Conservation (phyloP, 352 stramenopile genomes). For the Phytophthora idaei region DNA sequence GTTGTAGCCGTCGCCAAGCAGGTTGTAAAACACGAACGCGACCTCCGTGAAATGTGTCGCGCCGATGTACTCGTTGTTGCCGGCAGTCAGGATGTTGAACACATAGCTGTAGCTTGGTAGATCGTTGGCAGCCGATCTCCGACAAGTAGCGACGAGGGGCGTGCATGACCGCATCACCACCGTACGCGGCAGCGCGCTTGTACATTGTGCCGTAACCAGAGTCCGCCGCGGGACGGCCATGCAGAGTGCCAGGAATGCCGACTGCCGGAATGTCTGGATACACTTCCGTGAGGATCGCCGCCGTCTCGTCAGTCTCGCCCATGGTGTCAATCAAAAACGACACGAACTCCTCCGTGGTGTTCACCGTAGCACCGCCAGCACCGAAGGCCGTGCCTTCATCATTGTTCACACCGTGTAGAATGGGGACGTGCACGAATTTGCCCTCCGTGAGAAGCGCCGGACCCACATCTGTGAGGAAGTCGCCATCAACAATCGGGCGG, state of each 20-base stretch:
- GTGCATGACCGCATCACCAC: conserved; percentile 27
- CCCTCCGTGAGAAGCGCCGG: conserved; percentile 19
- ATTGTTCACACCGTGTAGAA: conserved; percentile 28
- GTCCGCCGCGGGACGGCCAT: conserved; percentile 16
- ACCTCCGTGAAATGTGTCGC: conserved; percentile 32
- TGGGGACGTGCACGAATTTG: conserved; percentile 31
- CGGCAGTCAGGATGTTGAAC: conserved; percentile 31
- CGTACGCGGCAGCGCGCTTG: conserved; percentile 27
- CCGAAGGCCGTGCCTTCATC: conserved; percentile 36
- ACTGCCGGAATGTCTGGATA: conserved; percentile 38
- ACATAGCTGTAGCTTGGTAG: conserved; percentile 37
- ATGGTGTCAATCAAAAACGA: conserved; percentile 12
- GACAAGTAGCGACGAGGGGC: conserved; percentile 28
- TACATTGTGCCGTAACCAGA: conserved; percentile 16
- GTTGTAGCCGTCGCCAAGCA: conserved; percentile 33
- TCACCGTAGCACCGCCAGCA: not conserved
- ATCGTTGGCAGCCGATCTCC: conserved; percentile 23
- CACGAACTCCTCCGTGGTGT: conserved; percentile 25
- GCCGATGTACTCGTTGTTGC: conserved; percentile 17
- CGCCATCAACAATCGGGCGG: conserved; percentile 28
- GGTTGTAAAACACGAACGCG: conserved; percentile 42
- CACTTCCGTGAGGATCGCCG: conserved; percentile 6
- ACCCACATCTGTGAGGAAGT: conserved; percentile 20
- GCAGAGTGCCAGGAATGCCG: conserved; percentile 21
- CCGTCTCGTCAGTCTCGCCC: conserved; percentile 10